Conservation (phyloP, 2,329 filamentous ascomycete genomes). For the Fusarium sp. region DNA sequence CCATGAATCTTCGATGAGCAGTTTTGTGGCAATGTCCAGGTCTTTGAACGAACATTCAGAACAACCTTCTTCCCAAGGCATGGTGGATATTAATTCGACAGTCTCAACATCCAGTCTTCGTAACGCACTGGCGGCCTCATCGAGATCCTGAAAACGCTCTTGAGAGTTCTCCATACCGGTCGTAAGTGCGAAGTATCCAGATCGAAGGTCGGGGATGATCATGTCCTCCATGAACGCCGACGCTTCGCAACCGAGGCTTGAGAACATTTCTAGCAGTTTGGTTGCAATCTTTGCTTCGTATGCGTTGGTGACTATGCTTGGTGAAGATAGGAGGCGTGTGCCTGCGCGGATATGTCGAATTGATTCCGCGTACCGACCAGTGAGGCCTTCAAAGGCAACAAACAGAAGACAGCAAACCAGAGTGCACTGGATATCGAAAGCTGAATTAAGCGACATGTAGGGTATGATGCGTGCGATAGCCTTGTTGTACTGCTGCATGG, state of each 20-base stretch:
- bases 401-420: slow-evolving; percentile 43
- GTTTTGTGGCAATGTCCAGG: not conserved
- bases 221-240: slow-evolving; percentile 40
- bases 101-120: slow-evolving; percentile 26
- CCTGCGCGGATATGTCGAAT: slow-evolving; percentile 41
- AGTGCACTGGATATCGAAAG: slow-evolving; percentile 33
- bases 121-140: slow-evolving; percentile 29
- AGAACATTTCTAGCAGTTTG: slow-evolving; percentile 43
- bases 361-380: slow-evolving; percentile 39
- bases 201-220: slow-evolving; percentile 11
- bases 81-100: not conserved
- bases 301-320: not conserved
- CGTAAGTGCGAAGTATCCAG: not conserved
- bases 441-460: slow-evolving; percentile 24
- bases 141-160: slow-evolving; percentile 30
- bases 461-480: slow-evolving; percentile 37
- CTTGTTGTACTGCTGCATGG: slow-evolving; percentile 42
- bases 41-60: not conserved
- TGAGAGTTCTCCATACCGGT: not conserved
- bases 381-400: slow-evolving; percentile 42
- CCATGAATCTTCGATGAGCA: not conserved
- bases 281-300: slow-evolving; percentile 13
- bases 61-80: not conserved
- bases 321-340: slow-evolving; percentile 23
- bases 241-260: slow-evolving; percentile 30